Conservation (phyloP, 768 basidiomycete genomes). For the Boletus pseudo-olivaceus region DNA sequence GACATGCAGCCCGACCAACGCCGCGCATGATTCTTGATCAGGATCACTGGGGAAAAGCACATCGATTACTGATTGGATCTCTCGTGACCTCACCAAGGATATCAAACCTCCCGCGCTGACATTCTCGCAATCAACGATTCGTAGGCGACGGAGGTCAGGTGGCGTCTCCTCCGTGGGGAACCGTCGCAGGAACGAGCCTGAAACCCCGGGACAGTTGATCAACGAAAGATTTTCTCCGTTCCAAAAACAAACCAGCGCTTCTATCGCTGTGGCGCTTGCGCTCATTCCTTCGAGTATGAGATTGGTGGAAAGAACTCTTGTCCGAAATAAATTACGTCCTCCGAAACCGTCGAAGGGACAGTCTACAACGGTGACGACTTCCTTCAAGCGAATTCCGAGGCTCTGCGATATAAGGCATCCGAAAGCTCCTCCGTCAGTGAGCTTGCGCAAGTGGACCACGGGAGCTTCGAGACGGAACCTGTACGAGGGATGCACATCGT, state of each 20-base stretch:
- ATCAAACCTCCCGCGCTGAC: background rate
- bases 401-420: constrained; percentile 1
- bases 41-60: background rate
- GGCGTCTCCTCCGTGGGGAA: constrained; percentile 1
- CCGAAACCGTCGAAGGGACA: constrained; percentile 6
- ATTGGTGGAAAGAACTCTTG: background rate
- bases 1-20: constrained; percentile 4
- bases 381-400: constrained; percentile 3
- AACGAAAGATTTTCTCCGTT: constrained; percentile 7
- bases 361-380: background rate
- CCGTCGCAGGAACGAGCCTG: constrained; percentile 1
- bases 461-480: constrained; percentile 6
- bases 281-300: constrained; percentile 3
- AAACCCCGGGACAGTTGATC: constrained; percentile 3
- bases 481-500: constrained; percentile 1
- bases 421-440: background rate
- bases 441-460: background rate
- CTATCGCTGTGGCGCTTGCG: background rate
- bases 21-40: background rate
- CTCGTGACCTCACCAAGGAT: background rate
- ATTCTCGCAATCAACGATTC: constrained; percentile 6
- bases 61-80: constrained; percentile 2
- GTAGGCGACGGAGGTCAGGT: constrained; percentile 1
- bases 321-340: background rate
- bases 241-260: constrained; percentile 3